Conservation (phyloP, 139 green algal species). For the Chlorella sorokiniana region DNA sequence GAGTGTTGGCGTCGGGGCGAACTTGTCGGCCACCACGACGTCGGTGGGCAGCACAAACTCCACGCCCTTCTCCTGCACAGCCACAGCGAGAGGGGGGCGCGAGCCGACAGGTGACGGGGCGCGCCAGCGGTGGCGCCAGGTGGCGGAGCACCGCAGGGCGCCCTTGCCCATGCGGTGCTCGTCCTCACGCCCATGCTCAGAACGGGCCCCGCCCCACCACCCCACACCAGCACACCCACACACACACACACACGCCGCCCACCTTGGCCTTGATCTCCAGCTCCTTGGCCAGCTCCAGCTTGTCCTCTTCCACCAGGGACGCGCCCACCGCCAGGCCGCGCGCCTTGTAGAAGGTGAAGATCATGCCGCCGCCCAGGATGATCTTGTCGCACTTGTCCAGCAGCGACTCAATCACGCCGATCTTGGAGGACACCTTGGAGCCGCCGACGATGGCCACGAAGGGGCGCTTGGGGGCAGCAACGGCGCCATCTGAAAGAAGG, state of each 20-base stretch:
- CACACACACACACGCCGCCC: background rate
- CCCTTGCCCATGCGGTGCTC: too few relatives aligned
- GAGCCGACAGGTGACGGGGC: background rate
- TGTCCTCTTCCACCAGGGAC: conserved; percentile 99
- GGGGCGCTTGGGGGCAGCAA: conserved; percentile 88
- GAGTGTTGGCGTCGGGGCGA: conserved; percentile 89
- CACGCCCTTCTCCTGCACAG: conserved; percentile 73
- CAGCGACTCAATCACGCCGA: conserved; percentile 98
- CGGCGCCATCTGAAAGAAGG: conserved; percentile 88
- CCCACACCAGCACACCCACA: background rate
- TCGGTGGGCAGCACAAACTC: conserved; percentile 96
- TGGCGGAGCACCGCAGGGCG: too few relatives aligned
- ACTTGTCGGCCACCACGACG: conserved; percentile 96
- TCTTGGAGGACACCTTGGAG: conserved; percentile 99
- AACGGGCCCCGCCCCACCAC: too few relatives aligned
- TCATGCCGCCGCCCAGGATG: conserved; percentile 92
- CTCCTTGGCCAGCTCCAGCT: conserved; percentile 95
- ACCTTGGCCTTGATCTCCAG: conserved; percentile 85
- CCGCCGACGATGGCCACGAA: conserved; percentile 98
- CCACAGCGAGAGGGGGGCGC: too few relatives aligned
- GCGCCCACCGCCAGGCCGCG: conserved; percentile 73
- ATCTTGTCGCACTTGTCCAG: conserved; percentile 96
- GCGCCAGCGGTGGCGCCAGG: background rate
- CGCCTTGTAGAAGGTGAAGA: conserved; percentile 99
- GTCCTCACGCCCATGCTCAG: background rate